Percentiles rank a stretch among this genome's conserved stretches.
Evolutionary conservation across 441 rosid genomes (phyloP).

Genomic region (Syzygium malaccense): DNA sequence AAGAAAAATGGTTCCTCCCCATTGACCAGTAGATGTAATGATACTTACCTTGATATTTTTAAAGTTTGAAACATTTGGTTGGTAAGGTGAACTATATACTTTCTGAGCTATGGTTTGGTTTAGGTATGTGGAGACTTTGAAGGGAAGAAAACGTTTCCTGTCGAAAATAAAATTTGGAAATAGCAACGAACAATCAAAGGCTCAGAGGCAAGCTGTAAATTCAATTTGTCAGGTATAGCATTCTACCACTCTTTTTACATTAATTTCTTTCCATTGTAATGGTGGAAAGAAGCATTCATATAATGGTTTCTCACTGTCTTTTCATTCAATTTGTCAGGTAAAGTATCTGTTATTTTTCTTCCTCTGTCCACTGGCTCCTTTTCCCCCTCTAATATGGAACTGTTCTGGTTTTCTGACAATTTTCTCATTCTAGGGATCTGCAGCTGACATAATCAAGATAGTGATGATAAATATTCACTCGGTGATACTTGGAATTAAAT

Average conservation of each 20-base stretch:
- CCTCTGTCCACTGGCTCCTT: background rate
- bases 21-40: background rate
- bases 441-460: slow-evolving; percentile 96
- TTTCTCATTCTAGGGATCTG: slow-evolving; percentile 60
- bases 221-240: slow-evolving; percentile 86
- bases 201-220: slow-evolving; percentile 98
- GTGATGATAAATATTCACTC: slow-evolving; percentile 81
- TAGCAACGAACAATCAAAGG: slow-evolving; percentile 76
- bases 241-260: background rate
- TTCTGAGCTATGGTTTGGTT: slow-evolving; percentile 1
- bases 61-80: background rate
- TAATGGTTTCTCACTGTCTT: background rate
- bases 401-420: slow-evolving; percentile 7
- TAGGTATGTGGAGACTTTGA: slow-evolving; percentile 89
- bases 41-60: background rate
- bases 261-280: background rate
- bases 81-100: background rate
- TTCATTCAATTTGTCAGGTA: slow-evolving; percentile 90
- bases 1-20: background rate
- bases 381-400: slow-evolving; percentile 1
- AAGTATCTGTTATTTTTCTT: background rate
- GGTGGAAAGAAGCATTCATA: background rate
- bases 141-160: slow-evolving; percentile 90
- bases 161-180: slow-evolving; percentile 90
- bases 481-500: slow-evolving; percentile 36